These are phyloP conservation scores for Colletotrichum liriopes DNA, from an alignment of 2,329 filamentous ascomycete species.

Conservation along the genomic window DNA sequence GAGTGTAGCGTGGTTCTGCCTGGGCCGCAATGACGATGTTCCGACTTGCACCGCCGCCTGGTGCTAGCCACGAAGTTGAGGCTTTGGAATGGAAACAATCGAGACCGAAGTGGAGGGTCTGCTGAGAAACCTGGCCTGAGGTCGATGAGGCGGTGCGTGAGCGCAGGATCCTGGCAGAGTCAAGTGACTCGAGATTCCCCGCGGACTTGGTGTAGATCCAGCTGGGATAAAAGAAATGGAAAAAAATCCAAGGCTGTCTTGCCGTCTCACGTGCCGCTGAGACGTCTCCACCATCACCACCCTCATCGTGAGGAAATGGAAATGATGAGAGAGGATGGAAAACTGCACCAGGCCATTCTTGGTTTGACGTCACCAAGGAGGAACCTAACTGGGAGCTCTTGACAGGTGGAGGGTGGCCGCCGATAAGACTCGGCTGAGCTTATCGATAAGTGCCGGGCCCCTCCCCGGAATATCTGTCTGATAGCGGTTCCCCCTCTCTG, in stretches of 20 bases:
- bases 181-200: constrained; percentile 17
- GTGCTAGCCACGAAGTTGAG: neutral
- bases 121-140: neutral
- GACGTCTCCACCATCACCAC: neutral
- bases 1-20: neutral
- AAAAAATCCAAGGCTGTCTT: constrained; percentile 25
- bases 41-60: constrained; percentile 22
- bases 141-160: constrained; percentile 22
- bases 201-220: neutral
- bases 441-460: constrained; percentile 24
- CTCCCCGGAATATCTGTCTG: constrained; percentile 19
- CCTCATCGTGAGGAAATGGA: neutral
- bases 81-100: neutral
- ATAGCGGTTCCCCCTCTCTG: neutral
- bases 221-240: neutral
- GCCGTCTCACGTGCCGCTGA: constrained; percentile 20
- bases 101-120: neutral
- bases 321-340: constrained; percentile 4
- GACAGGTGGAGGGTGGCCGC: neutral
- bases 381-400: constrained; percentile 1
- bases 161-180: neutral
- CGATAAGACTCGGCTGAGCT: neutral
- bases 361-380: constrained; percentile 27
- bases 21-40: constrained; percentile 10
- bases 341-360: neutral